Evolutionary conservation across 1,139 yeast genomes (phyloP).

Genomic region (Geotrichum cucujoidarum): DNA sequence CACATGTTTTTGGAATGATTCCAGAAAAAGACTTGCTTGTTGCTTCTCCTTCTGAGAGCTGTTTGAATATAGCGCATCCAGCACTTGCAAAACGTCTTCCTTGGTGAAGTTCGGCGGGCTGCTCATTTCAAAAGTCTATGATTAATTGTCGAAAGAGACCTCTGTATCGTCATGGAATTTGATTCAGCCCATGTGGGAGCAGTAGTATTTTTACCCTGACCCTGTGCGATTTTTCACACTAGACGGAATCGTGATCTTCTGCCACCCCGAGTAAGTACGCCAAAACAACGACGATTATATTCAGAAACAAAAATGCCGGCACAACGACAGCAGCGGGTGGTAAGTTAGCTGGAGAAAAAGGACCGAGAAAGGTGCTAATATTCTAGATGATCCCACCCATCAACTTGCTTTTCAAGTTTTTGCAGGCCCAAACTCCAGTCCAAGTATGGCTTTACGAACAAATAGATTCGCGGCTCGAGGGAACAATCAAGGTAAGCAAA

Average conservation of each 20-base stretch:
- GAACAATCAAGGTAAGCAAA: constrained; percentile 50
- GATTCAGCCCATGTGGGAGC: no score
- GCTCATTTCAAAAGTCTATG: no score
- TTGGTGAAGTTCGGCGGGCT: constrained; percentile 5
- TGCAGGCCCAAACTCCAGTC: constrained; percentile 76
- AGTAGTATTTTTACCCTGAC: not conserved
- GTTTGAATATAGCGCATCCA: constrained; percentile 57
- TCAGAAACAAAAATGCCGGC: constrained; percentile 27
- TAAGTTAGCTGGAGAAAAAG: constrained; percentile 24
- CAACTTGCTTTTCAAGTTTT: constrained; percentile 77
- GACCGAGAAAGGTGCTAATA: not conserved
- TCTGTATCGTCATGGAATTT: no score
- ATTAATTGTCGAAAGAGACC: no score
- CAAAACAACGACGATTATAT: not conserved
- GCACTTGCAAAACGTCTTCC: constrained; percentile 41
- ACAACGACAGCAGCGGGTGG: constrained; percentile 39
- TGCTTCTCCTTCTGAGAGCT: constrained; percentile 47
- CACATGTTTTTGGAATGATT: constrained; percentile 71
- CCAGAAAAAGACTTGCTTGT: constrained; percentile 62
- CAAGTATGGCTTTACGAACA: constrained; percentile 77
- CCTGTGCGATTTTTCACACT: constrained; percentile 19
- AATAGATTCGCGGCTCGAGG: constrained; percentile 69
- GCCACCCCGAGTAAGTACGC: no score
- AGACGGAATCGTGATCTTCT: not conserved
- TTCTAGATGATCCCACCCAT: constrained; percentile 40